Percentiles rank a stretch among this genome's conserved stretches.
Evolutionary conservation across 345 rosid genomes (phyloP).

Genomic region (Abelmoschus esculentus): DNA sequence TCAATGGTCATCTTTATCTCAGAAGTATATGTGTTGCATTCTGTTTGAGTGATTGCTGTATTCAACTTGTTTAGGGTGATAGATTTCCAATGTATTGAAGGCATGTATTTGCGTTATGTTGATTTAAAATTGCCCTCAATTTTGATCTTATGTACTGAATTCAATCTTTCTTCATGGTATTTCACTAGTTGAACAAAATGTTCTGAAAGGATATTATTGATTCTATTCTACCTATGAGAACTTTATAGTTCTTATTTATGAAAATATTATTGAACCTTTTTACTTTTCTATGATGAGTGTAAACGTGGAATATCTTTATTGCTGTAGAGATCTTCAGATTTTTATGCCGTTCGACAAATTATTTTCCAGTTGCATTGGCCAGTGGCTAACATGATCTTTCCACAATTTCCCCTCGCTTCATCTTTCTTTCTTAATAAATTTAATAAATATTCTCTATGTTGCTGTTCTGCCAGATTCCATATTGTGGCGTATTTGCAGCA

Average conservation of each 20-base stretch:
- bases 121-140: not conserved
- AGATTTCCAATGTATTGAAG: not conserved
- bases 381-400: not conserved
- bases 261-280: not conserved
- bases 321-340: not conserved
- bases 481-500: conserved; percentile 80
- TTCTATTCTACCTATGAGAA: not conserved
- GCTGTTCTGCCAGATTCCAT: conserved; percentile 46
- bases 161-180: not conserved
- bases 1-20: not conserved
- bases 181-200: not conserved
- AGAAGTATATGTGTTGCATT: not conserved
- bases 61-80: not conserved
- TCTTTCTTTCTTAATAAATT: not conserved
- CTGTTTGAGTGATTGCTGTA: not conserved
- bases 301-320: no score
- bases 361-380: not conserved
- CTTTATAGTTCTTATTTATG: not conserved
- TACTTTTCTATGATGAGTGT: not conserved
- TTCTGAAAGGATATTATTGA: not conserved
- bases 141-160: not conserved
- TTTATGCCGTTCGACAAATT: not conserved
- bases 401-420: not conserved
- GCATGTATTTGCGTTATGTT: not conserved
- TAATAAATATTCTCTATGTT: not conserved